Conservation (phyloP, 1,284 basidiomycete species). For the Ganoderma lingzhi region DNA sequence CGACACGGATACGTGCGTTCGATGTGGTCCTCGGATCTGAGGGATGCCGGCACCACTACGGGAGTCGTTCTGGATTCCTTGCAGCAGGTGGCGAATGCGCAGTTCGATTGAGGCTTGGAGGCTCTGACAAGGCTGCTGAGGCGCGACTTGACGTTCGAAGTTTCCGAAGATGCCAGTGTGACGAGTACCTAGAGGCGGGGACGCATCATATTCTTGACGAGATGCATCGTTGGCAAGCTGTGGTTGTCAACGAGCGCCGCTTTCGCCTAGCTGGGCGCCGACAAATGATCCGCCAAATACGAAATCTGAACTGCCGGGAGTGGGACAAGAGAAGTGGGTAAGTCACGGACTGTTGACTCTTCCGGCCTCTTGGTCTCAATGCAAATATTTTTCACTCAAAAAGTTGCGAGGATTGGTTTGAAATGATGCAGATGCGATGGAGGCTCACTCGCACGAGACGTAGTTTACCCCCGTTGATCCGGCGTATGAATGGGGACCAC, state of each 20-base stretch:
- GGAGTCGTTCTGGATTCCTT: conserved; percentile 1
- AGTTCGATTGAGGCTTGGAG: background rate
- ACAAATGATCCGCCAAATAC: background rate
- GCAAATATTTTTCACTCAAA: background rate
- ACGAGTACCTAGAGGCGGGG: background rate
- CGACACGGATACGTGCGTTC: background rate
- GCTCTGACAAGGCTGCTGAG: background rate
- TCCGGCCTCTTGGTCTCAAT: background rate
- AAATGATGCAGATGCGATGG: background rate
- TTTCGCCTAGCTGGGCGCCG: background rate
- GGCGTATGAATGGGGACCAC: background rate
- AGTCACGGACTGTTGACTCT: background rate
- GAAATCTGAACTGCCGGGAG: background rate
- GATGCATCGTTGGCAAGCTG: conserved; percentile 2
- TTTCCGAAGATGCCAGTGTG: background rate
- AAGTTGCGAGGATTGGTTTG: background rate
- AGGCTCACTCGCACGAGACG: background rate
- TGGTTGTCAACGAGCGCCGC: conserved; percentile 2
- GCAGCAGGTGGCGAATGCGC: background rate
- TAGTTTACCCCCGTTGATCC: background rate
- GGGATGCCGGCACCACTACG: background rate
- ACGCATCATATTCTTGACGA: background rate
- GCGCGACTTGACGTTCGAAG: background rate
- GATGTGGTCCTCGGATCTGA: conserved; percentile 2
- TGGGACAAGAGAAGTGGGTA: background rate